Conservation (phyloP, 2,329 filamentous ascomycete genomes). For the Tolypocladium paradoxum region DNA sequence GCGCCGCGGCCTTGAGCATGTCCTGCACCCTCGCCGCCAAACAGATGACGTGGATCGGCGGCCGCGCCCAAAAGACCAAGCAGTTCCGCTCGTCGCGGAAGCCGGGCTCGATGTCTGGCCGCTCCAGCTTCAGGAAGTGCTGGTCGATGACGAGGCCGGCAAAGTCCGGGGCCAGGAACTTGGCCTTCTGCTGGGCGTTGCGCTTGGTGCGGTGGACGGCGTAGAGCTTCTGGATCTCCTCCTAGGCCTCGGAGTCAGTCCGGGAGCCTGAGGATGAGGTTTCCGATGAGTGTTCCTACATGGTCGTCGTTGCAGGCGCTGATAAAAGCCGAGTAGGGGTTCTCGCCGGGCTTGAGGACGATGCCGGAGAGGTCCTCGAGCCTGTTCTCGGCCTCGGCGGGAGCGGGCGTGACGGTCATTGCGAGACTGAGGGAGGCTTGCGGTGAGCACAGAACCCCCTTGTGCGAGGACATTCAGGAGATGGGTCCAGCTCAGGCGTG, state of each 20-base stretch:
- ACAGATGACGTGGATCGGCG: slow-evolving; percentile 58
- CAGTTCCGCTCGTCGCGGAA: slow-evolving; percentile 72
- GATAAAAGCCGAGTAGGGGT: slow-evolving; percentile 70
- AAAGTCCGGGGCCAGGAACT: slow-evolving; percentile 60
- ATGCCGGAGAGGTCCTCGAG: slow-evolving; percentile 45
- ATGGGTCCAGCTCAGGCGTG: not conserved
- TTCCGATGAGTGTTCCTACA: slow-evolving; percentile 33
- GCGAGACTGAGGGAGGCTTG: not conserved
- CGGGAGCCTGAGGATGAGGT: too few relatives aligned
- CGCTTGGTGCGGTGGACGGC: slow-evolving; percentile 61
- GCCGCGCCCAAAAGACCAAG: slow-evolving; percentile 80
- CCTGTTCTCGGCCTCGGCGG: slow-evolving; percentile 35
- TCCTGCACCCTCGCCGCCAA: slow-evolving; percentile 61
- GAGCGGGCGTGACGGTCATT: not conserved
- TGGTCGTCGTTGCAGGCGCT: slow-evolving; percentile 53
- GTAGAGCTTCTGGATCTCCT: slow-evolving; percentile 62
- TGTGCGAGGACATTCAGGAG: not conserved
- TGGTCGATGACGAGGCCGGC: slow-evolving; percentile 64
- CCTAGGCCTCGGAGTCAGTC: slow-evolving; percentile 26
- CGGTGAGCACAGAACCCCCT: not conserved
- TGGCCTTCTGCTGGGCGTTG: slow-evolving; percentile 64
- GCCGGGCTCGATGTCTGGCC: slow-evolving; percentile 51
- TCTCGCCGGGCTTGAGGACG: slow-evolving; percentile 42
- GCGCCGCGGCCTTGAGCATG: slow-evolving; percentile 51
- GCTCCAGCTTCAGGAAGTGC: slow-evolving; percentile 59